phyloP scores from a whole-genome alignment of 2,329 filamentous ascomycete species.

The Sporothrix variecibatus region DNA sequence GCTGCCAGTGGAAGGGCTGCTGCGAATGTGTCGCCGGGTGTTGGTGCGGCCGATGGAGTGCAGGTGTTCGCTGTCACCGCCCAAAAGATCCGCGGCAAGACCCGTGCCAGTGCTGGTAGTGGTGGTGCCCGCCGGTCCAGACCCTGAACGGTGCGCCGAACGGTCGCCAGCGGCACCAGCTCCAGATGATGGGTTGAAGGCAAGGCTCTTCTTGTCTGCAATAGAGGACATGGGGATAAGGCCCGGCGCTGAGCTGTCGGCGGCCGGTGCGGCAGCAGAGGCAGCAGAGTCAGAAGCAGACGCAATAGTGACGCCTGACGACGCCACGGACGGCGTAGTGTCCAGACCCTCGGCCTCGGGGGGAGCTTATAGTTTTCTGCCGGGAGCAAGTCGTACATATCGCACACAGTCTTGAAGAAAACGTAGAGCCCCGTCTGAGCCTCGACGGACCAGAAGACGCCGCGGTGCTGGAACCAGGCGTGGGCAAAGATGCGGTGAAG shows the following conservation, averaged over 20 bases:
- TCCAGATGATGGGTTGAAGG: not conserved
- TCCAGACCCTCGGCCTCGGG: constrained; percentile 88
- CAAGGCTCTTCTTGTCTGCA: constrained; percentile 25
- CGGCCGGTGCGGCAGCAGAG: constrained; percentile 23
- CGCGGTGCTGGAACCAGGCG: constrained; percentile 96
- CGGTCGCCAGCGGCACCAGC: constrained; percentile 60
- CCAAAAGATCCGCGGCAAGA: constrained; percentile 25
- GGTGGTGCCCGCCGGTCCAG: not conserved
- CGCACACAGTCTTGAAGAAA: constrained; percentile 96
- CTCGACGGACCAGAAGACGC: constrained; percentile 94
- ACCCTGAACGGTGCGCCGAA: constrained; percentile 32
- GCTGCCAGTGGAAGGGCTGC: constrained; percentile 77
- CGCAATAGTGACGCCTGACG: constrained; percentile 28
- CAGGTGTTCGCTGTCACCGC: constrained; percentile 52
- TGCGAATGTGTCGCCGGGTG: constrained; percentile 77
- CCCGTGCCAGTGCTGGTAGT: constrained; percentile 27
- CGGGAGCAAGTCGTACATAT: constrained; percentile 84
- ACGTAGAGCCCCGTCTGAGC: constrained; percentile 88
- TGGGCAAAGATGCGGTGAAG: constrained; percentile 97
- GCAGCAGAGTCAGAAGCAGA: not conserved
- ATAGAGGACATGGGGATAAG: constrained; percentile 27
- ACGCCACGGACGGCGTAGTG: constrained; percentile 28
- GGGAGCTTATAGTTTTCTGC: constrained; percentile 96
- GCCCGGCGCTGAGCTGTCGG: constrained; percentile 22
- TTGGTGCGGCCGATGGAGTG: constrained; percentile 64